Conservation (phyloP, 2,329 filamentous ascomycete genomes). For the Neonectria faginata region DNA sequence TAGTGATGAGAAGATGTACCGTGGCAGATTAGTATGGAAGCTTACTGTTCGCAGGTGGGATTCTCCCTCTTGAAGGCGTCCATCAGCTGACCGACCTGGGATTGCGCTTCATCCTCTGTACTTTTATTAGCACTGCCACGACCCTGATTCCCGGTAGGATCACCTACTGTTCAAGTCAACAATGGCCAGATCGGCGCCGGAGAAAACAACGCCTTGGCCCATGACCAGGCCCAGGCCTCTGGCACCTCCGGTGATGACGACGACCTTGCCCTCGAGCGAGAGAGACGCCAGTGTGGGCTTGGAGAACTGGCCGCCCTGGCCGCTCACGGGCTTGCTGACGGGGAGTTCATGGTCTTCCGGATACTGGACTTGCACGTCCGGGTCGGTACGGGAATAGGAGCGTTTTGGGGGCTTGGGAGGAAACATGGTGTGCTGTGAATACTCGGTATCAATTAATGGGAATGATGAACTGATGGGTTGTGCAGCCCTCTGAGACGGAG, state of each 20-base stretch:
- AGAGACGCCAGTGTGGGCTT: slow-evolving; percentile 87
- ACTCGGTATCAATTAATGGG: not conserved
- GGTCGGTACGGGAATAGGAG: slow-evolving; percentile 80
- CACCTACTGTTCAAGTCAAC: slow-evolving; percentile 89
- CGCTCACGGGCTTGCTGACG: slow-evolving; percentile 75
- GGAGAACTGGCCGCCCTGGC: slow-evolving; percentile 81
- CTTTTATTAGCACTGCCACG: slow-evolving; percentile 14
- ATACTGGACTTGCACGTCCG: slow-evolving; percentile 81
- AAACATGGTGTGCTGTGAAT: not conserved
- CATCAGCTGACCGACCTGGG: slow-evolving; percentile 78
- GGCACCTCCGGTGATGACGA: slow-evolving; percentile 89
- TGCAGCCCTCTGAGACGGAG: not conserved
- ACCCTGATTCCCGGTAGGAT: not conserved
- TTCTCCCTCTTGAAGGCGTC: slow-evolving; percentile 82
- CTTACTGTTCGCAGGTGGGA: slow-evolving; percentile 75
- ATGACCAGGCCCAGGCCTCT: slow-evolving; percentile 91
- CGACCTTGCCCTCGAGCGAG: slow-evolving; percentile 85
- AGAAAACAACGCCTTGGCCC: slow-evolving; percentile 89
- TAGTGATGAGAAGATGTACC: not conserved
- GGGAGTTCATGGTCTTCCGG: slow-evolving; percentile 80
- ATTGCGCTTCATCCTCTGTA: slow-evolving; percentile 82
- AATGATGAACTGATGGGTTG: not conserved
- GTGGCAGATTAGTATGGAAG: not conserved
- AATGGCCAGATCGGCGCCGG: slow-evolving; percentile 88
- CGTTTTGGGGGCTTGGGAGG: slow-evolving; percentile 27